Evolutionary conservation across 2,329 filamentous ascomycete genomes (phyloP), one percentile per base, ranked within the genome.

Genomic region (Phaeosphaeria sp.): DNA sequence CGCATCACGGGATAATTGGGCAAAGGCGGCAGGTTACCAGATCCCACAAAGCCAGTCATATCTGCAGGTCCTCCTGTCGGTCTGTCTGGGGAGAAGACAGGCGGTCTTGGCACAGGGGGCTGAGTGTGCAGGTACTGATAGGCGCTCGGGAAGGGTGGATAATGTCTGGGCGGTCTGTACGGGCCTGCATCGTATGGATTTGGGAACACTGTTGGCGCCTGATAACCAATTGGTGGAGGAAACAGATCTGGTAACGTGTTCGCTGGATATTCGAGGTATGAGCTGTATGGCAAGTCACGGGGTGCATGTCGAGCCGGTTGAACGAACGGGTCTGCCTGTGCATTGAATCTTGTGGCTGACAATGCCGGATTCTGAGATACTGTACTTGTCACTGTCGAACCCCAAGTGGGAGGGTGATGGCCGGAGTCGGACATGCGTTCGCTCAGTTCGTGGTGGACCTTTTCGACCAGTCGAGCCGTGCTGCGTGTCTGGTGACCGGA

Each of bases 341-440:
- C 39, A 36, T 60, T 56, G 47, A 59, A 58, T 52, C 58, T 62
- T 44, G 68, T 64, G 50, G 63, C 56, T 55, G 68, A 52, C 33
- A 63, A 50, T 42, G 67, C 67, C 56, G 66, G 56, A 56, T 57
- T 61, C 44, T 60, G 68, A 52, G 58, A 22, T 43, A 58, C 65
- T 46, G 63, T 44, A 41, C 49, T 48, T 39, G 66, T 60, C 11
- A 70, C 59, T 54, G 65, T 59, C 22, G 60, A 60, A 58, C 52
- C 50, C 59, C 64, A 69, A 42, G 55, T 46, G 53, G 63, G 54
- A 17, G 58, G n/a, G 56, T 56, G 59, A 53, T 59, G 66, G 54
- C 70, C 62, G 25, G 65, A 54, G n/a, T 72, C 71, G 33, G 72
- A 69, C 73, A 75, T 75, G 39, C 36, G 39, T 18, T 42, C 39